phyloP scores from a whole-genome alignment of 371 early-diverging fungal genomes.

The Mucor racemosus region DNA sequence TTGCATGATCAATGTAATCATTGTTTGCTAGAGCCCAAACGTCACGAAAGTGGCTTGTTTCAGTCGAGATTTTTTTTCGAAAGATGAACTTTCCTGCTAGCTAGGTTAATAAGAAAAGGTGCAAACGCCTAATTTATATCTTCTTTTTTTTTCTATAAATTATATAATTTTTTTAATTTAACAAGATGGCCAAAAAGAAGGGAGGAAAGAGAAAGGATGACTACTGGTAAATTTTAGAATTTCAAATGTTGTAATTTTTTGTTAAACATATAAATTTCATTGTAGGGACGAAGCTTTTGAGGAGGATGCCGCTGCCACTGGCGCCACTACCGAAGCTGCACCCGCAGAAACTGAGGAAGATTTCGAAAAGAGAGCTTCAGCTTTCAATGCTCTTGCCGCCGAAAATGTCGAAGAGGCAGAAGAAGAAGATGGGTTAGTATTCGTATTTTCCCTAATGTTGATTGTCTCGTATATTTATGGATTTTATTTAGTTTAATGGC shows the following conservation, averaged over 20 bases:
- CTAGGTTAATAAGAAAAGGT: background rate
- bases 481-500: conserved; percentile 49
- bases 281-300: conserved; percentile 39
- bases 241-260: background rate
- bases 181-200: conserved; percentile 57
- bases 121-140: background rate
- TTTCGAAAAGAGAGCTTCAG: conserved; percentile 40
- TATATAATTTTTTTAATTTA: background rate
- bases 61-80: conserved; percentile 4
- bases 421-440: conserved; percentile 40
- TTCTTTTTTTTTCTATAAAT: conserved; percentile 40
- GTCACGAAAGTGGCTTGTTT: conserved; percentile 4
- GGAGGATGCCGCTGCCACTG: conserved; percentile 40
- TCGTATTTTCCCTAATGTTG: background rate
- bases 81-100: conserved; percentile 2
- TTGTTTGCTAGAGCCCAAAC: background rate
- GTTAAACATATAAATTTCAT: no score
- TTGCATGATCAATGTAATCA: background rate
- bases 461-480: background rate
- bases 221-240: conserved; percentile 41
- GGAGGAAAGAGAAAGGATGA: conserved; percentile 58
- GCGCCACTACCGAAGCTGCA: conserved; percentile 35
- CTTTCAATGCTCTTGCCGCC: conserved; percentile 40
- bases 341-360: conserved; percentile 42
- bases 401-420: conserved; percentile 42